A percentile compares a stretch with the other conserved stretches of the same genome.
Conservation (phyloP, 2,329 filamentous ascomycete genomes). For the Aspergillus costaricaensis region DNA sequence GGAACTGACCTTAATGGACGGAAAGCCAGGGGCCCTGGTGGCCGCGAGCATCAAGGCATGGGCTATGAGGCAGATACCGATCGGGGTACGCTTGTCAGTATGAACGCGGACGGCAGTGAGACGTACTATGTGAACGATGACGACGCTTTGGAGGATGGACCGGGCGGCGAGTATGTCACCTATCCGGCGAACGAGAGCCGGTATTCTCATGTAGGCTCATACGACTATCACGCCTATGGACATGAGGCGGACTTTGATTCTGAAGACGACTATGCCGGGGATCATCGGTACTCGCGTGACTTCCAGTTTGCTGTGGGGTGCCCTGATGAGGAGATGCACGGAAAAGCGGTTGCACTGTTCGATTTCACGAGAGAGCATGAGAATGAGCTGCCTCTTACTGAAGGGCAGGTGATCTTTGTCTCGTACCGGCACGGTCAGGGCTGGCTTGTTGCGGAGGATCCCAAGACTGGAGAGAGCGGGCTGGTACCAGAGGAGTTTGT, state of each 20-base stretch:
- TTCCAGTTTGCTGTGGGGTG: conserved; percentile 95
- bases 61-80: conserved; percentile 54
- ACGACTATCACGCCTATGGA: conserved; percentile 41
- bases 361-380: conserved; percentile 95
- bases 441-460: conserved; percentile 96
- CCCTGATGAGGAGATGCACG: conserved; percentile 96
- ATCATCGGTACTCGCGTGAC: conserved; percentile 78
- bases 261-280: conserved; percentile 57
- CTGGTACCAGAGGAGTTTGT: conserved; percentile 97
- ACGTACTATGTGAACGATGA: conserved; percentile 74
- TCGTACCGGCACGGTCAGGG: conserved; percentile 95
- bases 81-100: conserved; percentile 67
- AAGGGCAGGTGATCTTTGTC: conserved; percentile 95
- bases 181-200: conserved; percentile 68
- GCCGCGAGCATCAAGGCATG: conserved; percentile 37
- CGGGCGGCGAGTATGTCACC: conserved; percentile 77
- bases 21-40: conserved; percentile 51
- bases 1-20: conserved; percentile 41
- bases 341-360: conserved; percentile 91
- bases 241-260: conserved; percentile 39
- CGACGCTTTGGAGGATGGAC: conserved; percentile 61
- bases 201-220: conserved; percentile 53
- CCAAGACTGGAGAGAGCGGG: conserved; percentile 88
- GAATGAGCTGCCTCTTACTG: conserved; percentile 87
- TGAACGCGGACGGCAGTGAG: conserved; percentile 70